A percentile compares a stretch with the other conserved stretches of the same genome.
These are phyloP conservation scores for Annulohypoxylon truncatum DNA, from an alignment of 2,329 filamentous ascomycete species.

Conservation along the genomic window DNA sequence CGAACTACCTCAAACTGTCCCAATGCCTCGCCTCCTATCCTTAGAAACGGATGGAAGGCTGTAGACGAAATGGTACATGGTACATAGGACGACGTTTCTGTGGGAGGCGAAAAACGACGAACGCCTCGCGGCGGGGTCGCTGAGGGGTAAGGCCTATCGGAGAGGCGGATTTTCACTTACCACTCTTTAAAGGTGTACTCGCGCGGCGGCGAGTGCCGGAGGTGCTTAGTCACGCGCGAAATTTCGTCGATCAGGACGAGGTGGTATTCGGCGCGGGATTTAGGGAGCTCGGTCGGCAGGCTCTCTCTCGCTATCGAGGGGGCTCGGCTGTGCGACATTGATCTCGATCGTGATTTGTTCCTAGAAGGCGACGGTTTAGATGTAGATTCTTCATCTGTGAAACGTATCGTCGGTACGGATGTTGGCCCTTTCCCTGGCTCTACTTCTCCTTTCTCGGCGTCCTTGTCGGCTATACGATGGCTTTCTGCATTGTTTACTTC, in stretches of 20 bases:
- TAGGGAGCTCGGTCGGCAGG: slow-evolving; percentile 54
- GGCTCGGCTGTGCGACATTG: slow-evolving; percentile 17
- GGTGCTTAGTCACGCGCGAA: slow-evolving; percentile 70
- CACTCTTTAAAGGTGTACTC: slow-evolving; percentile 72
- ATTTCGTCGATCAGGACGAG: slow-evolving; percentile 80
- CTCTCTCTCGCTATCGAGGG: slow-evolving; percentile 42
- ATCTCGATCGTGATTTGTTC: not conserved
- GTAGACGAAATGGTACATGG: not conserved
- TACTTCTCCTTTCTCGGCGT: slow-evolving; percentile 45
- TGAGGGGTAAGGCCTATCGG: not conserved
- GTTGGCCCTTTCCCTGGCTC: slow-evolving; percentile 45
- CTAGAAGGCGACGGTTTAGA: not conserved
- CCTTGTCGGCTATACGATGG: slow-evolving; percentile 11
- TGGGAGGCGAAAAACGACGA: not conserved
- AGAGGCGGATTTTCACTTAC: slow-evolving; percentile 36
- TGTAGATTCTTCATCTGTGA: not conserved
- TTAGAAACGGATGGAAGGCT: not conserved
- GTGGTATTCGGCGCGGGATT: slow-evolving; percentile 64
- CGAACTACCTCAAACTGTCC: not conserved
- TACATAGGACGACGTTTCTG: not conserved
- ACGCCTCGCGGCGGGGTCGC: slow-evolving; percentile 1
- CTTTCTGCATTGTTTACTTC: slow-evolving; percentile 41
- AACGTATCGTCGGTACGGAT: not conserved
- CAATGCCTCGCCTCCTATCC: no score
- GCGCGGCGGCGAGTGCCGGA: slow-evolving; percentile 67